Base-by-base conservation (phyloP, 1,284 basidiomycete genomes). In the Puccinia polysora region DNA sequence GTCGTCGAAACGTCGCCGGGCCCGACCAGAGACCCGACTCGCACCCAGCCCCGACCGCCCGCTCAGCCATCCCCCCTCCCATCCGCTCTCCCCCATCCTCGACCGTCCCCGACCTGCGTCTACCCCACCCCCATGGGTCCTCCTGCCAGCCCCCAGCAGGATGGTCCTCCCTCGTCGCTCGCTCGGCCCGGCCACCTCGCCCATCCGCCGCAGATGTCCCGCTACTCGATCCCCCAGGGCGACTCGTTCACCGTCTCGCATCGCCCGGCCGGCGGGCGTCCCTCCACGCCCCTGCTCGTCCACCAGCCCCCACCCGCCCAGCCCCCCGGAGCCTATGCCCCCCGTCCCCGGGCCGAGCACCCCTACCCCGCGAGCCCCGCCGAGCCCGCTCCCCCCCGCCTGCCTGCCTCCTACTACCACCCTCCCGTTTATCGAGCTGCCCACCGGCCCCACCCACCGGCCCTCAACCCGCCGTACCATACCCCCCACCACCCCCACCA, bases 121-220 rank as follows among this genome's bases (percentile, higher is more conserved):
- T n/a, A n/a, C n/a, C n/a, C n/a, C n/a, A n/a, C n/a, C n/a, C n/a
- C n/a, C n/a, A n/a, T n/a, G n/a, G n/a, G n/a, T n/a, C n/a, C n/a
- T n/a, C n/a, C n/a, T n/a, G n/a, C n/a, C n/a, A n/a, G n/a, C n/a
- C n/a, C n/a, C n/a, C n/a, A n/a, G n/a, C n/a, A n/a, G n/a, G n/a
- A n/a, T n/a, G n/a, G n/a, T n/a, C n/a, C n/a, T n/a, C n/a, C n/a
- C n/a, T n/a, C n/a, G n/a, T n/a, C n/a, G n/a, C n/a, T n/a, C n/a
- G n/a, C n/a, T n/a, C n/a, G n/a, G n/a, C n/a, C n/a, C n/a, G n/a
- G n/a, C n/a, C n/a, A n/a, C n/a, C n/a, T n/a, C n/a, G n/a, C n/a
- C n/a, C n/a, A n/a, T 32, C 47, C 59, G 20, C 59, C 59, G 43
- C 59, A 62, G 43, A 15, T 62, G n/a, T 32, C 59, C 59, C 59